These are phyloP conservation scores for Eremothecium cymbalariae DNA, from an alignment of 1,139 yeast genomes.

Conservation along the genomic window DNA sequence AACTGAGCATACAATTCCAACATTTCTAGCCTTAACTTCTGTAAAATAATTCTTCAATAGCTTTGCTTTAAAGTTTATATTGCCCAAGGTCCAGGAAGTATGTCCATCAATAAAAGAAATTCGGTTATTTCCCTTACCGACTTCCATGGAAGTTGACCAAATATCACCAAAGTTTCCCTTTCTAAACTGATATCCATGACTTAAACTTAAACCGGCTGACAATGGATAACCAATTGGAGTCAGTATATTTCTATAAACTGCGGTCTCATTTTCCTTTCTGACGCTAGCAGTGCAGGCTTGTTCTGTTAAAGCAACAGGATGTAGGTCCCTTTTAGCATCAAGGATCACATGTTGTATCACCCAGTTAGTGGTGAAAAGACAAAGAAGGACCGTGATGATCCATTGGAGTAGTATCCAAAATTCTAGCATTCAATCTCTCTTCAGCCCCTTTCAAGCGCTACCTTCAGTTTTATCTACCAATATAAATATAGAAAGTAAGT, in stretches of 20 bases:
- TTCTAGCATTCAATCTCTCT: slow-evolving; percentile 3
- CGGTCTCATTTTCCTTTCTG: slow-evolving; percentile 50
- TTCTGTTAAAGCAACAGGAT: slow-evolving; percentile 47
- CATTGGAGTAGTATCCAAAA: not conserved
- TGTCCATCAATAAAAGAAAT: slow-evolving; percentile 14
- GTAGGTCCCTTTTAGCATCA: slow-evolving; percentile 42
- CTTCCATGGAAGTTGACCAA: slow-evolving; percentile 41
- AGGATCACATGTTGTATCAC: slow-evolving; percentile 19
- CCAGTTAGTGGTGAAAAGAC: slow-evolving; percentile 13
- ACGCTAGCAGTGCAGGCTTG: slow-evolving; percentile 54
- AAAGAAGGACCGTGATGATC: not conserved
- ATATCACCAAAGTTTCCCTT: slow-evolving; percentile 64
- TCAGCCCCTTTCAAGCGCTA: too few species aligned
- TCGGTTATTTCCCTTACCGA: slow-evolving; percentile 15
- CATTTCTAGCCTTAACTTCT: slow-evolving; percentile 11
- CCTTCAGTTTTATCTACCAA: too few species aligned
- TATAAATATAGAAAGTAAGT: too few species aligned
- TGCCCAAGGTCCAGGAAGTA: slow-evolving; percentile 9
- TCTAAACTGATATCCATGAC: slow-evolving; percentile 54
- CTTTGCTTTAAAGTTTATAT: slow-evolving; percentile 28
- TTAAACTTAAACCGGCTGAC: slow-evolving; percentile 56
- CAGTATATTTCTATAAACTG: slow-evolving; percentile 55
- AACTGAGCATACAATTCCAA: slow-evolving; percentile 30
- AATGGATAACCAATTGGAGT: slow-evolving; percentile 55
- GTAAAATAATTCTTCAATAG: slow-evolving; percentile 12